These are phyloP conservation scores for Phytophthora palmivora DNA, from an alignment of 352 stramenopile genomes.

Conservation along the genomic window DNA sequence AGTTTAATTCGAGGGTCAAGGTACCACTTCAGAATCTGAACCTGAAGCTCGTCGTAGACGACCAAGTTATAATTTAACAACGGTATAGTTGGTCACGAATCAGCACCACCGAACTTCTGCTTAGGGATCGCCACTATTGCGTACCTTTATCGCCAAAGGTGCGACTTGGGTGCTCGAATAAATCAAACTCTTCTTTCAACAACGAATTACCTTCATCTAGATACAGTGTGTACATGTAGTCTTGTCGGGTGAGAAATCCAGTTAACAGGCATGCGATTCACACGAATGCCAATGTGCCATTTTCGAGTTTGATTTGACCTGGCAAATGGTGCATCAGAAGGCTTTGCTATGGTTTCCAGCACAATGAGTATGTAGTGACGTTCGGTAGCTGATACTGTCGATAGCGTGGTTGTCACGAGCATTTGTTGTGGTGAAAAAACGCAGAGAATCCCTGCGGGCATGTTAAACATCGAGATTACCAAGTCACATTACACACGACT, in stretches of 20 bases:
- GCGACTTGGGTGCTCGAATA: slow-evolving; percentile 19
- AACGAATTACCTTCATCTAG: too few relatives aligned
- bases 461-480: background rate
- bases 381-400: too few relatives aligned
- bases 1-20: too few relatives aligned
- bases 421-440: too few relatives aligned
- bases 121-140: background rate
- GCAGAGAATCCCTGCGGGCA: background rate
- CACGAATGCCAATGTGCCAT: slow-evolving; percentile 2
- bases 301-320: background rate
- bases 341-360: background rate
- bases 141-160: slow-evolving; percentile 1
- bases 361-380: background rate
- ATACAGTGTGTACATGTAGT: too few relatives aligned
- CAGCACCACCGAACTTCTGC: slow-evolving; percentile 17
- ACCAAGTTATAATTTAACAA: slow-evolving; percentile 15
- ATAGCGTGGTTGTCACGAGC: too few relatives aligned
- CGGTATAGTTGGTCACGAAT: slow-evolving; percentile 18
- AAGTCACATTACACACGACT: slow-evolving; percentile 1
- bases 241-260: slow-evolving; percentile 4
- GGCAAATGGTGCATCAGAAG: background rate
- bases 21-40: too few relatives aligned
- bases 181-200: background rate
- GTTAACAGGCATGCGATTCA: slow-evolving; percentile 6
- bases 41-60: too few relatives aligned